A percentile compares a stretch with the other conserved stretches of the same genome.
phyloP scores from a whole-genome alignment of 208 protist genomes.

The Zelonia costaricensis region DNA sequence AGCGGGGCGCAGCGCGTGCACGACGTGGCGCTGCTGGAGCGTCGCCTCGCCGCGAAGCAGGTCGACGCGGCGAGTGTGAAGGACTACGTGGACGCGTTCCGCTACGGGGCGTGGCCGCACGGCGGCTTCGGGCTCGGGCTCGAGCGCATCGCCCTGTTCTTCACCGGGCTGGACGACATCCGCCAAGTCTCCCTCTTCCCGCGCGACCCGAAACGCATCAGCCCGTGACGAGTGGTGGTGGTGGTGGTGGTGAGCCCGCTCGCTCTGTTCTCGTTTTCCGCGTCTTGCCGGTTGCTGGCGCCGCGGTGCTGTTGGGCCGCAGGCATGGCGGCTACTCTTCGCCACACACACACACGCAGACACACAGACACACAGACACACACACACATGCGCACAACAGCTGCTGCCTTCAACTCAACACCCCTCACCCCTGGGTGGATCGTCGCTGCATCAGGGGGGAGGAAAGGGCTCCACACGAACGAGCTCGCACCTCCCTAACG shows the following conservation, averaged over 20 bases:
- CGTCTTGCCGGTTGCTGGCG: no score
- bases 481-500: no score
- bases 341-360: not conserved
- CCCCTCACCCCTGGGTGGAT: no score
- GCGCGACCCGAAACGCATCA: slow-evolving; percentile 95
- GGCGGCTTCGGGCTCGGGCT: slow-evolving; percentile 98
- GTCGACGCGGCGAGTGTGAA: slow-evolving; percentile 53
- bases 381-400: no score
- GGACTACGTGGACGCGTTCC: slow-evolving; percentile 98
- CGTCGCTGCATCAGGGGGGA: no score
- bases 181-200: slow-evolving; percentile 98
- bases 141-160: slow-evolving; percentile 98
- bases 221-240: slow-evolving; percentile 69
- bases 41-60: slow-evolving; percentile 48
- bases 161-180: slow-evolving; percentile 96
- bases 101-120: slow-evolving; percentile 97
- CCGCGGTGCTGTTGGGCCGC: no score
- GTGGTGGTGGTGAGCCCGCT: no score
- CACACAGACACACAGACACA: not conserved
- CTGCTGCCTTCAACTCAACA: no score
- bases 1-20: slow-evolving; percentile 99
- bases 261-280: no score
- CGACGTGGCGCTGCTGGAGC: slow-evolving; percentile 84
- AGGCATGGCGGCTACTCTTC: no score
- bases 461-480: no score